Evolutionary conservation across 192 early-diverging fungal species (phyloP).

Genomic region (Podochytrium sp.): DNA sequence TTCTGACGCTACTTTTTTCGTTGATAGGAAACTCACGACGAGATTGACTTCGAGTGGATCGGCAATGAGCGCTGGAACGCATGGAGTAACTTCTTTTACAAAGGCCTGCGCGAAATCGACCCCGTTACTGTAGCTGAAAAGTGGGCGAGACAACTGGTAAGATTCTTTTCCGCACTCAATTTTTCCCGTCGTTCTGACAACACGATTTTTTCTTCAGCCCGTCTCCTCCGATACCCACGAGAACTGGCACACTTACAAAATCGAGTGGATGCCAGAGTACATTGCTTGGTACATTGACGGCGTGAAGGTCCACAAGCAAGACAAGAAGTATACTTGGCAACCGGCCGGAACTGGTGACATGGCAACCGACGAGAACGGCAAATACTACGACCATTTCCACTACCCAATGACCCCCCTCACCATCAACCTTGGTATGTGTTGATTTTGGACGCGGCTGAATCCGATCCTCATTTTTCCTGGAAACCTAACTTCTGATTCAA

Average conservation of each 20-base stretch:
- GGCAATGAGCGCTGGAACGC: constrained; percentile 7
- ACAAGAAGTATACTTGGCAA: constrained; percentile 14
- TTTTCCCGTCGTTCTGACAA: too few relatives aligned
- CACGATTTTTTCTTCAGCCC: too few relatives aligned
- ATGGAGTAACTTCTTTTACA: constrained; percentile 20
- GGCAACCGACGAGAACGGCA: not conserved
- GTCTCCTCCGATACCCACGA: not conserved
- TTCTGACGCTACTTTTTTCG: too few relatives aligned
- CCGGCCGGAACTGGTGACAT: not conserved
- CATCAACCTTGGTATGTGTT: constrained; percentile 10
- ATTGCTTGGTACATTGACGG: constrained; percentile 21
- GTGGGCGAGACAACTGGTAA: not conserved
- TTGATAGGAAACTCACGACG: constrained; percentile 4
- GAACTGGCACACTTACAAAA: constrained; percentile 5
- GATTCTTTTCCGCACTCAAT: too few relatives aligned
- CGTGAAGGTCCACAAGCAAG: not conserved
- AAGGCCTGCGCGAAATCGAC: not conserved
- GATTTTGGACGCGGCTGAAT: too few relatives aligned
- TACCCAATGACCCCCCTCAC: constrained; percentile 22
- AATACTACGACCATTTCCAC: constrained; percentile 3
- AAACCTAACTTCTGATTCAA: too few relatives aligned
- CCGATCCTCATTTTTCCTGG: too few relatives aligned
- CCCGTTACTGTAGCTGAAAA: not conserved
- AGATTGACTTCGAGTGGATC: constrained; percentile 20
- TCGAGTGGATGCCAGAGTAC: constrained; percentile 19